Conservation (phyloP, 352 stramenopile genomes). For the Aphanomyces astaci region DNA sequence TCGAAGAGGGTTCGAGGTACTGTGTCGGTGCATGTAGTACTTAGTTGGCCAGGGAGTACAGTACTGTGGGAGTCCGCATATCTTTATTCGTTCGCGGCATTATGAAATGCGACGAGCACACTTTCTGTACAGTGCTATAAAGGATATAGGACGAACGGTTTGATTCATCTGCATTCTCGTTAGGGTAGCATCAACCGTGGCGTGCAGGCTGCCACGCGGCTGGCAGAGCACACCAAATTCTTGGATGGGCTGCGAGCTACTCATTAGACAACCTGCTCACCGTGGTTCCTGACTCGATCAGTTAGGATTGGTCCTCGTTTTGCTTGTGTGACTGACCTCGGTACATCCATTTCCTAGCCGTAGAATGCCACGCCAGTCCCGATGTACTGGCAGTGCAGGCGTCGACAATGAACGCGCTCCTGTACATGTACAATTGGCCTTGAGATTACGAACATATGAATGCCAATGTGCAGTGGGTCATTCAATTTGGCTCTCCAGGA, state of each 20-base stretch:
- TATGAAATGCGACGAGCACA: conserved; percentile 17
- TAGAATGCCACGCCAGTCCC: too few species aligned
- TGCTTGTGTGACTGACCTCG: conserved; percentile 1
- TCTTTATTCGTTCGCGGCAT: not conserved
- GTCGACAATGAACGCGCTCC: too few species aligned
- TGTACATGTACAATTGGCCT: not conserved
- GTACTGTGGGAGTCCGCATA: not conserved
- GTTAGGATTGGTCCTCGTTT: conserved; percentile 12
- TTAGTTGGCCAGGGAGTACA: too few species aligned
- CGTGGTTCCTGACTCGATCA: too few species aligned
- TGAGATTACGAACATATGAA: not conserved
- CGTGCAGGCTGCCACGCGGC: not conserved
- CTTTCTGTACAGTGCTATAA: not conserved
- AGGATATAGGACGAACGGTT: too few species aligned
- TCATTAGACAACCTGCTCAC: too few species aligned
- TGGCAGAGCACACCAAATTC: conserved; percentile 4
- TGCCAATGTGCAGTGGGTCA: not conserved
- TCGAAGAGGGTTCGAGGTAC: not conserved
- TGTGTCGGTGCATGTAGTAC: too few species aligned
- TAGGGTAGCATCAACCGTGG: too few species aligned
- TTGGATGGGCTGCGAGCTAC: too few species aligned
- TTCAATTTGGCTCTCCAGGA: conserved; percentile 17
- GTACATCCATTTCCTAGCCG: too few species aligned
- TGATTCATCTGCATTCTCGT: too few species aligned
- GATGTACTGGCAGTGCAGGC: too few species aligned